phyloP scores from a whole-genome alignment of 169 alveolate genomes.

The Plasmodium knowlesi region DNA sequence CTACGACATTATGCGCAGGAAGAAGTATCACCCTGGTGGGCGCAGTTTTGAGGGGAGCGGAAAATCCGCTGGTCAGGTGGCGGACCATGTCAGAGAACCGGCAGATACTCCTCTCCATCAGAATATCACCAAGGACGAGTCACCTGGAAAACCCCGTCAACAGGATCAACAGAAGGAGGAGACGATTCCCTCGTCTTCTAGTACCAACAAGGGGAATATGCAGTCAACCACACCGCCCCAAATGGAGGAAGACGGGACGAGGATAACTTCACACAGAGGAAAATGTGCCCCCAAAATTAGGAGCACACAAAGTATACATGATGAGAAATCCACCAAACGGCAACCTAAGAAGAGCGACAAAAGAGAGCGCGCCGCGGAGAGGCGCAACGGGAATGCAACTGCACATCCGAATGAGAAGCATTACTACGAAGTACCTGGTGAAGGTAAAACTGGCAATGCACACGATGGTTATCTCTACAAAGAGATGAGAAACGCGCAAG shows the following conservation, averaged over 20 bases:
- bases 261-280: neutral
- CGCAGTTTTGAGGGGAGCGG: neutral
- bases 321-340: neutral
- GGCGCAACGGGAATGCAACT: neutral
- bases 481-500: neutral
- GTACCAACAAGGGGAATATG: neutral
- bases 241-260: neutral
- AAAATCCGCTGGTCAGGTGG: no score
- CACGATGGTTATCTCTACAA: neutral
- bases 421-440: neutral
- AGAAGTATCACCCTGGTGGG: neutral
- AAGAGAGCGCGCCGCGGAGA: neutral
- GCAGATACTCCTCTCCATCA: neutral
- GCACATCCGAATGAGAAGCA: neutral
- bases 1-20: slow-evolving; percentile 86
- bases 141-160: neutral
- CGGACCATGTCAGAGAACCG: neutral
- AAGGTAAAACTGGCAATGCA: neutral
- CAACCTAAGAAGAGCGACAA: neutral
- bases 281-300: neutral
- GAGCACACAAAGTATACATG: neutral
- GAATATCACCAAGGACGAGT: neutral
- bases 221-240: neutral
- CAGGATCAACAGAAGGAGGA: neutral
- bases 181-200: neutral